phyloP scores from a whole-genome alignment of 495 filamentous ascomycete species.

The Hyaloscypha bicolor region DNA sequence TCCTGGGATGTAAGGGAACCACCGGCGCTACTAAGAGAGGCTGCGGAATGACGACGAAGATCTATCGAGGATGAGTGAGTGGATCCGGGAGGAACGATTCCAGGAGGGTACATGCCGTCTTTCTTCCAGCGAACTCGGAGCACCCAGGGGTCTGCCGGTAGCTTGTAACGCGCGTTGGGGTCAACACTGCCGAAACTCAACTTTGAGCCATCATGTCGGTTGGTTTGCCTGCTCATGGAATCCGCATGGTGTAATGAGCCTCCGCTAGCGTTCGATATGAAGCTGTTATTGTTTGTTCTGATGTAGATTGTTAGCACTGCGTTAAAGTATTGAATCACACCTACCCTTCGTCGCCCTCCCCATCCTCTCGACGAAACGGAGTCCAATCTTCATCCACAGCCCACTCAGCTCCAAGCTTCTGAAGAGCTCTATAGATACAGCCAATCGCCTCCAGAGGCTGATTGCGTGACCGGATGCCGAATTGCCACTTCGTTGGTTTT shows the following conservation, averaged over 20 bases:
- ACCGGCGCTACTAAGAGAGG: slow-evolving; percentile 40
- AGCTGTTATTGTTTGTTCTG: slow-evolving; percentile 29
- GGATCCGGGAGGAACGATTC: slow-evolving; percentile 30
- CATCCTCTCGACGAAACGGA: slow-evolving; percentile 6
- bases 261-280: slow-evolving; percentile 31
- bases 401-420: slow-evolving; percentile 88
- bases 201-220: slow-evolving; percentile 6
- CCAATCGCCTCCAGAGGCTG: slow-evolving; percentile 90
- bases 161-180: slow-evolving; percentile 60
- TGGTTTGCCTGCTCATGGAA: slow-evolving; percentile 35
- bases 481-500: slow-evolving; percentile 88
- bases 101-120: slow-evolving; percentile 62
- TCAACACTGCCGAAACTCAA: slow-evolving; percentile 27
- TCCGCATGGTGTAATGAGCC: slow-evolving; percentile 36
- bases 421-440: slow-evolving; percentile 89
- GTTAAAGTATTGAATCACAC: neutral
- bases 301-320: slow-evolving; percentile 3
- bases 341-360: slow-evolving; percentile 25
- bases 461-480: slow-evolving; percentile 92
- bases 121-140: slow-evolving; percentile 88
- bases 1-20: slow-evolving; percentile 31
- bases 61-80: slow-evolving; percentile 35
- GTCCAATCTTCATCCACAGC: slow-evolving; percentile 59
- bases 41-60: slow-evolving; percentile 32
- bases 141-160: slow-evolving; percentile 94